Base-by-base conservation (phyloP, 2,329 filamentous ascomycete genomes). In the Didymella keratinophila region DNA sequence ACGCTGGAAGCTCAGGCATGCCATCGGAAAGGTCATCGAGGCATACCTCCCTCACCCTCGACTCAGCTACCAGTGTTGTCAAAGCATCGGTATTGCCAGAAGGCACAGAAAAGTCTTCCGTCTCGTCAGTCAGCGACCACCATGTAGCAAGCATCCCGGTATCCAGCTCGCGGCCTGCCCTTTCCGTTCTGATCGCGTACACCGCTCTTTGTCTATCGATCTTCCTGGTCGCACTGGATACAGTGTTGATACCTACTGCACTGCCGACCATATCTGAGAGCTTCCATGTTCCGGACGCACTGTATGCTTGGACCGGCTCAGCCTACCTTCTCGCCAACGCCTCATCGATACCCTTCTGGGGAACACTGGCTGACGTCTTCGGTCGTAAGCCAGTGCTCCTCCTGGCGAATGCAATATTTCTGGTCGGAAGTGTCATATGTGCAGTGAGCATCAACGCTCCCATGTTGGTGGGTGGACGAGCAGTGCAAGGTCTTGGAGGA, bases 301-400 rank as follows among this genome's bases (percentile, higher is more conserved):
- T 89, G n/a, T 93, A 92, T 75, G 86, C 87, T 28, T 93, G 90
- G 91, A 89, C 92, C 54, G 90, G 90, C 1, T 78, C 76, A 1
- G 70, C 74, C 3, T 78, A 78, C 45, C 67, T 78, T 3, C 72
- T 78, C 32, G 67, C 73, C 18, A 76, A 77, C 37, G 75, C 74
- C 6, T 74, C 78, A 1, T 75, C 73, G 1, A 72, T 76, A 7
- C 78, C 78, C 1, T 68, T 78, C 43, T 80, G 78, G 78, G 77
- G 76, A 2, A 78, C 77, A 39, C 62, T 79, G 3, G 73, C 72
- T 14, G 75, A 78, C 58, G 63, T 78, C 2, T 78, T 78, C 54
- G 76, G 76, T 14, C 64, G 76, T 10, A 78, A 78, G 37, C 67
- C 70, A 0, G 60, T 76, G 1, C 68, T 78, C 10, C 56, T 78